These are phyloP conservation scores for Cercophora samala DNA, from an alignment of 495 filamentous ascomycete genomes.

Conservation along the genomic window DNA sequence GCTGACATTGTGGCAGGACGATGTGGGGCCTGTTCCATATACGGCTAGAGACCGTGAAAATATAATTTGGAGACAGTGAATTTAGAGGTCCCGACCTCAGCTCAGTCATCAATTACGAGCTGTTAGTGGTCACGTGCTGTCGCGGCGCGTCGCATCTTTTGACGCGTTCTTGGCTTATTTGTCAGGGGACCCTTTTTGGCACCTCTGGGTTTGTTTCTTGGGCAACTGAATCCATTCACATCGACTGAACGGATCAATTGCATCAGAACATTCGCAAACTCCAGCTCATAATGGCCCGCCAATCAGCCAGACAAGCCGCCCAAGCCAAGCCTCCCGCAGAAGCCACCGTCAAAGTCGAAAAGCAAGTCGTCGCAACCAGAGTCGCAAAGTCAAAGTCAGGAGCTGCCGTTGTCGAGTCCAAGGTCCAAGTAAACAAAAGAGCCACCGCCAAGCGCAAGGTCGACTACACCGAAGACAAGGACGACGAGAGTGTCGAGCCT, in stretches of 20 bases:
- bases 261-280: not conserved
- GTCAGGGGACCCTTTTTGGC: not conserved
- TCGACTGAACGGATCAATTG: not conserved
- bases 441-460: conserved; percentile 39
- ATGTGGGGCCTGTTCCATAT: no score
- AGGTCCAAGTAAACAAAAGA: conserved; percentile 17
- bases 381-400: conserved; percentile 3
- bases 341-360: not conserved
- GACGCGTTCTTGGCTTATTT: not conserved
- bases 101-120: no score
- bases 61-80: no score
- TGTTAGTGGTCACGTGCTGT: not conserved
- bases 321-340: conserved; percentile 7
- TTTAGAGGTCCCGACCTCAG: no score
- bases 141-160: conserved; percentile 1
- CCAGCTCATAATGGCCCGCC: conserved; percentile 9
- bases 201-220: not conserved
- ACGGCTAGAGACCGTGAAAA: no score
- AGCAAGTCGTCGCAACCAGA: conserved; percentile 8
- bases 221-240: not conserved
- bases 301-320: conserved; percentile 18
- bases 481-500: conserved; percentile 26
- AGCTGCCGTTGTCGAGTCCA: conserved; percentile 11
- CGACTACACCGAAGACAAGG: conserved; percentile 23
- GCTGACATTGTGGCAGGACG: no score